Conservation (phyloP, 2,329 filamentous ascomycete genomes). For the Trichophyton benhamiae region DNA sequence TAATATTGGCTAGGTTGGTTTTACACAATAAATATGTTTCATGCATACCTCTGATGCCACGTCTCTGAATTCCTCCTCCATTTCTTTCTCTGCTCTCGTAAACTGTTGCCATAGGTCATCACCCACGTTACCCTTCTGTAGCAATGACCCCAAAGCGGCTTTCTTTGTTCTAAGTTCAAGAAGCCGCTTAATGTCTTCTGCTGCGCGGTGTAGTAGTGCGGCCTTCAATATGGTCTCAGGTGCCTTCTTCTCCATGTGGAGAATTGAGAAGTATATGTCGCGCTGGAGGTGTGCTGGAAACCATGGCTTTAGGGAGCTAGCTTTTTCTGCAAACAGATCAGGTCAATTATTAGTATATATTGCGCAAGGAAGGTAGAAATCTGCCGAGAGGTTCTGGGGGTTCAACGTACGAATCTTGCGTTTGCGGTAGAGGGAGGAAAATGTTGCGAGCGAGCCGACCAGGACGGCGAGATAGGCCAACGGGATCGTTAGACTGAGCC, state of each 20-base stretch:
- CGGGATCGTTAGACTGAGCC: conserved; percentile 74
- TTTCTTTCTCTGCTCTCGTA: conserved; percentile 84
- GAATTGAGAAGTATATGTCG: conserved; percentile 85
- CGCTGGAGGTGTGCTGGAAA: conserved; percentile 82
- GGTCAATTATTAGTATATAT: conserved; percentile 9
- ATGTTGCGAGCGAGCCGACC: conserved; percentile 76
- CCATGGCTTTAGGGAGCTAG: conserved; percentile 82
- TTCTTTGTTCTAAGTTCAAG: conserved; percentile 81
- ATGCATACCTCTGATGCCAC: conserved; percentile 72
- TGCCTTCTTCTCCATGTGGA: conserved; percentile 68
- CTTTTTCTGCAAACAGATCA: conserved; percentile 46
- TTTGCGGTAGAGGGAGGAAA: conserved; percentile 85
- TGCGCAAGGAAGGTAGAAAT: background rate
- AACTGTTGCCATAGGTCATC: conserved; percentile 95
- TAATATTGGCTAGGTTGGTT: background rate
- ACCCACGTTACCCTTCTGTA: conserved; percentile 84
- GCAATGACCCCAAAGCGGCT: conserved; percentile 66
- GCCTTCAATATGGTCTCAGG: conserved; percentile 73
- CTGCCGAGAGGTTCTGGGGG: background rate
- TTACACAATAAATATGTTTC: background rate
- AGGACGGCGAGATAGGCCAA: conserved; percentile 83
- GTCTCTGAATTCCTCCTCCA: conserved; percentile 89
- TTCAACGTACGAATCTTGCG: conserved; percentile 61
- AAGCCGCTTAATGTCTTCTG: conserved; percentile 86
- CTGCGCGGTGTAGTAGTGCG: conserved; percentile 74